Percentiles rank a stretch among this genome's conserved stretches.
Conservation (phyloP, 73 alveolate species). For the Uronychia binucleata region DNA sequence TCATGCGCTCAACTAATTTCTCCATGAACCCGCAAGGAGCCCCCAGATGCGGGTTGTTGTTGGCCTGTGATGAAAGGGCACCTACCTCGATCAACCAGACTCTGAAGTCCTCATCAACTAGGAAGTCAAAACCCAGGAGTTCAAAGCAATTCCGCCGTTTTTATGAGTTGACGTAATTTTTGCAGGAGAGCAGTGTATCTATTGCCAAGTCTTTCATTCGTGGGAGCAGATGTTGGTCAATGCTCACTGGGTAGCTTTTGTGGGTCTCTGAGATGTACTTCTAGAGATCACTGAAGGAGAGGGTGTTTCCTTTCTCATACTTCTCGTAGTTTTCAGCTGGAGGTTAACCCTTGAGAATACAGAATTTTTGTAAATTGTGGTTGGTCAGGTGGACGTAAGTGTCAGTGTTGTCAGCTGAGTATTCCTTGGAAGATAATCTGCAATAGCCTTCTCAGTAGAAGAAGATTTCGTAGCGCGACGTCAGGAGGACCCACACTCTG, state of each 20-base stretch:
- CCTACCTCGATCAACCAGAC: constrained; percentile 87
- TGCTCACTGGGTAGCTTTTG: constrained; percentile 23
- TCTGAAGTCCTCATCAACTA: constrained; percentile 80
- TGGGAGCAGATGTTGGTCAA: constrained; percentile 62
- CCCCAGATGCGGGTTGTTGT: constrained; percentile 89
- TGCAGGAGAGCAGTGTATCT: constrained; percentile 57
- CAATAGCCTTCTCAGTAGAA: constrained; percentile 79
- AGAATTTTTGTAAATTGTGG: constrained; percentile 80
- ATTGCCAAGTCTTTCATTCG: constrained; percentile 64
- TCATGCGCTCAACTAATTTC: constrained; percentile 34
- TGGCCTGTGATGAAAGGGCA: no score
- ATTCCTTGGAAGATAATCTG: constrained; percentile 70
- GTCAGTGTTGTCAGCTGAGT: constrained; percentile 60
- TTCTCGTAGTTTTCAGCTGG: constrained; percentile 68
- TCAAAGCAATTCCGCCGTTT: constrained; percentile 80
- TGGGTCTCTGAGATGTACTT: constrained; percentile 46
- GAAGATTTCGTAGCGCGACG: constrained; percentile 65
- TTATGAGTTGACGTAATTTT: constrained; percentile 57
- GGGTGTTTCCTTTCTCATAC: constrained; percentile 84
- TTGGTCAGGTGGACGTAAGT: constrained; percentile 81
- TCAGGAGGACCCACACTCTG: constrained; percentile 83
- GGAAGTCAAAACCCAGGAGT: constrained; percentile 87
- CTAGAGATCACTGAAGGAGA: constrained; percentile 72
- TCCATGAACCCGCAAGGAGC: no score
- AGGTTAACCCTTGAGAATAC: neutral